Evolutionary conservation across 306 rosid genomes (phyloP).

Genomic region (Senna siamea): DNA sequence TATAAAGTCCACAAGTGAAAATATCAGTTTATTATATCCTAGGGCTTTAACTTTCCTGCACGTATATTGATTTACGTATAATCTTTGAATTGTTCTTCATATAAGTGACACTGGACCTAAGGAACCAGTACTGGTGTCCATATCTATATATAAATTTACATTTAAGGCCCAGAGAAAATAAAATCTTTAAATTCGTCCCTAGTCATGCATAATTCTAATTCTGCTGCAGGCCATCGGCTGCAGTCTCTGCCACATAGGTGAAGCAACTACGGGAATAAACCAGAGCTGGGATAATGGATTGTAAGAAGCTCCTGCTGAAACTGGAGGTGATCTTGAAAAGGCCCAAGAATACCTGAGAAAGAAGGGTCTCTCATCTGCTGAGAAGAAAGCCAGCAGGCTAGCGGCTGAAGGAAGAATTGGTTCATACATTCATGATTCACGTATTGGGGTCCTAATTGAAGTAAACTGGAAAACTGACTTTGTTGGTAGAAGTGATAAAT

Average conservation of each 20-base stretch:
- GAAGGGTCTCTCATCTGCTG: constrained; percentile 93
- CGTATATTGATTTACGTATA: too few species aligned
- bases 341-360: constrained; percentile 96
- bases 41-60: too few species aligned
- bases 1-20: too few species aligned
- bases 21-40: too few species aligned
- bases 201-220: background rate
- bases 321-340: constrained; percentile 89
- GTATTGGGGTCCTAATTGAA: constrained; percentile 92
- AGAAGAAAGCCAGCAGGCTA: constrained; percentile 88
- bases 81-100: too few species aligned
- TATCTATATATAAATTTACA: too few species aligned
- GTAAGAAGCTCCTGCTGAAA: constrained; percentile 95
- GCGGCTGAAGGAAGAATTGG: constrained; percentile 99
- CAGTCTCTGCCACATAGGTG: constrained; percentile 75
- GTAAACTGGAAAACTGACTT: constrained; percentile 96
- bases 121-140: too few species aligned
- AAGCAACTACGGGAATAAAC: constrained; percentile 92
- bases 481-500: constrained; percentile 81
- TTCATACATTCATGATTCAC: constrained; percentile 88
- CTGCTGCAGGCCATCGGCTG: constrained; percentile 65
- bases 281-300: constrained; percentile 99
- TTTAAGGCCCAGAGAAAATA: background rate
- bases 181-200: background rate
- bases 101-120: too few species aligned